Percentiles rank a stretch among this genome's conserved stretches.
phyloP scores from a whole-genome alignment of 192 early-diverging fungal genomes.

The Dimargaris xerosporica region DNA sequence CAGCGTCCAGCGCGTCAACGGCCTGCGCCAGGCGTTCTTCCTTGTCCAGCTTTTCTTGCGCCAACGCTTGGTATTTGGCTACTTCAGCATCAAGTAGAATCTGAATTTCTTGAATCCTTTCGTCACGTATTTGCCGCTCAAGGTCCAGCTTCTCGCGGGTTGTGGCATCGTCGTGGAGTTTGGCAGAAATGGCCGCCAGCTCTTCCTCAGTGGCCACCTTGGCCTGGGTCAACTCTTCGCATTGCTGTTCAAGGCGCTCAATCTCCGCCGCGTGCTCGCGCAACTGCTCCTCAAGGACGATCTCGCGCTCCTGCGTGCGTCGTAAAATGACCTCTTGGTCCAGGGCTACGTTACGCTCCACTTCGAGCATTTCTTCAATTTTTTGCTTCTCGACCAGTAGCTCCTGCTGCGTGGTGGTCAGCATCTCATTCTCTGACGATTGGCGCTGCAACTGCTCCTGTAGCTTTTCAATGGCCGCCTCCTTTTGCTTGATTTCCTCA shows the following conservation, averaged over 20 bases:
- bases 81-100: constrained; percentile 38
- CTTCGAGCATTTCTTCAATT: constrained; percentile 50
- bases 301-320: constrained; percentile 58
- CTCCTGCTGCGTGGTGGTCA: constrained; percentile 39
- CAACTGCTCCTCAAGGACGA: constrained; percentile 45
- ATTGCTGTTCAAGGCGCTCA: constrained; percentile 54
- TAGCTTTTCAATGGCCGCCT: constrained; percentile 53
- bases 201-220: constrained; percentile 34
- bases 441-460: constrained; percentile 46
- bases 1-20: constrained; percentile 17
- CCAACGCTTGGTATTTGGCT: constrained; percentile 21
- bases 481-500: constrained; percentile 60
- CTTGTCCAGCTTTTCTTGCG: constrained; percentile 15
- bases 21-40: constrained; percentile 12
- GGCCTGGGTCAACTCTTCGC: constrained; percentile 27
- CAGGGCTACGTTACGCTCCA: constrained; percentile 56
- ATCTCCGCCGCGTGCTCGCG: constrained; percentile 40
- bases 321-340: constrained; percentile 75
- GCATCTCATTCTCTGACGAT: constrained; percentile 35
- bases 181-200: constrained; percentile 39
- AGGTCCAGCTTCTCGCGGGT: constrained; percentile 39
- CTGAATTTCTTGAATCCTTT: constrained; percentile 31
- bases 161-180: constrained; percentile 46
- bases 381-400: constrained; percentile 53
- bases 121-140: constrained; percentile 36